phyloP scores from a whole-genome alignment of 2,329 filamentous ascomycete species.

The Scedosporium aurantiacum region DNA sequence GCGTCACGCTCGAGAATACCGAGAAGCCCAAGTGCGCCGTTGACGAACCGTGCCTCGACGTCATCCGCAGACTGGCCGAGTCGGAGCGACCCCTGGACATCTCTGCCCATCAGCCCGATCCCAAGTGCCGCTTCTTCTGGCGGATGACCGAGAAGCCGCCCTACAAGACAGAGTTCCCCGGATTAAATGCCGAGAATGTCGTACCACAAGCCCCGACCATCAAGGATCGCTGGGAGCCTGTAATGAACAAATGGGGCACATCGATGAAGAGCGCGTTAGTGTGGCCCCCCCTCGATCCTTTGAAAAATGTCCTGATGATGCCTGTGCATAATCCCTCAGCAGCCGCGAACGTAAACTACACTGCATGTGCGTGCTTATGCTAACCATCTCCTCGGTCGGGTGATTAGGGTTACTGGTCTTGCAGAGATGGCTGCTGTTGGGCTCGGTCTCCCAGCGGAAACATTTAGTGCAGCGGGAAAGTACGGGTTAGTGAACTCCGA shows the following conservation, averaged over 20 bases:
- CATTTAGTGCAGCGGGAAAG: constrained; percentile 42
- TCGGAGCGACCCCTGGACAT: constrained; percentile 48
- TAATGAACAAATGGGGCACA: constrained; percentile 46
- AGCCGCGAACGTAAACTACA: neutral
- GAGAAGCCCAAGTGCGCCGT: constrained; percentile 54
- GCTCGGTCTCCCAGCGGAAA: constrained; percentile 38
- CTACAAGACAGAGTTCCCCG: constrained; percentile 43
- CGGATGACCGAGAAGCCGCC: constrained; percentile 43
- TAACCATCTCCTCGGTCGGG: neutral
- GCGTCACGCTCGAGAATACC: constrained; percentile 51
- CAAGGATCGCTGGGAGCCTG: constrained; percentile 36
- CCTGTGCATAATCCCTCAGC: neutral
- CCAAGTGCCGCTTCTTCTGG: constrained; percentile 56
- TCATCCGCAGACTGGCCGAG: constrained; percentile 43
- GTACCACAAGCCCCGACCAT: constrained; percentile 39
- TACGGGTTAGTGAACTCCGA: constrained; percentile 35
- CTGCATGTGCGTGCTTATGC: neutral
- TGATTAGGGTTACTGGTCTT: constrained; percentile 37
- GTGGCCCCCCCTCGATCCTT: constrained; percentile 10
- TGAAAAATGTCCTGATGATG: neutral
- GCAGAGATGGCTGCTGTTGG: constrained; percentile 49
- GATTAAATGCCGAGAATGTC: constrained; percentile 43
- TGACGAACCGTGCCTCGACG: constrained; percentile 46
- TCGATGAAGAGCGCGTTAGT: constrained; percentile 50
- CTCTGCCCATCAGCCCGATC: constrained; percentile 42